Evolutionary conservation across 495 filamentous ascomycete species (phyloP).

Genomic region (Penicillium canariense): DNA sequence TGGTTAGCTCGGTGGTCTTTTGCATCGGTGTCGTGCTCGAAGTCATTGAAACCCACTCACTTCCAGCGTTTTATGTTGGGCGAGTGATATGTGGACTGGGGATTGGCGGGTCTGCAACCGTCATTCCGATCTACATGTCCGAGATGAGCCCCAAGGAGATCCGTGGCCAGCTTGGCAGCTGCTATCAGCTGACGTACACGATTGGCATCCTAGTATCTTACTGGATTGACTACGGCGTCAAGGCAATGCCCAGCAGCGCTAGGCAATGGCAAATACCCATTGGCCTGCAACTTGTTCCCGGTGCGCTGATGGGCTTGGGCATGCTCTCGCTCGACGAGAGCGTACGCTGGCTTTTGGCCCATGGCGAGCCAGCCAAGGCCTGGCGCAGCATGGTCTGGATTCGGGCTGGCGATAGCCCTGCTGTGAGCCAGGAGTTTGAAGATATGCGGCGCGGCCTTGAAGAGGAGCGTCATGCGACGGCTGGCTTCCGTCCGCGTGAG

Average conservation of each 20-base stretch:
- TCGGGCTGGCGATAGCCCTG: conserved; percentile 35
- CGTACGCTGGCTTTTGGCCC: conserved; percentile 50
- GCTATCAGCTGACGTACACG: conserved; percentile 54
- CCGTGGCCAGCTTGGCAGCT: conserved; percentile 50
- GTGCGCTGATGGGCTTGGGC: conserved; percentile 48
- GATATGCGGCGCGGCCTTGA: conserved; percentile 45
- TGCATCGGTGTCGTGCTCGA: conserved; percentile 47
- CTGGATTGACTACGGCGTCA: conserved; percentile 55
- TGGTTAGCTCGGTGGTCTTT: conserved; percentile 45
- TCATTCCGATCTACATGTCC: conserved; percentile 56
- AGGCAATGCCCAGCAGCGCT: conserved; percentile 54
- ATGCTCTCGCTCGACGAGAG: conserved; percentile 50
- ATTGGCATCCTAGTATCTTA: conserved; percentile 52
- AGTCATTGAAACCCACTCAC: conserved; percentile 40
- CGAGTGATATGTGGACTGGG: conserved; percentile 57
- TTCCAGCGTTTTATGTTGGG: conserved; percentile 43
- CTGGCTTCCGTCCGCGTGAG: conserved; percentile 42
- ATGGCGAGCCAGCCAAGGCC: conserved; percentile 40
- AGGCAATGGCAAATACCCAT: conserved; percentile 55
- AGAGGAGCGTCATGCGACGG: conserved; percentile 41
- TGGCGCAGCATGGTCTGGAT: conserved; percentile 51
- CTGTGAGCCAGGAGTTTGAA: conserved; percentile 44
- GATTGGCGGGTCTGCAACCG: conserved; percentile 54
- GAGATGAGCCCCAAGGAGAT: conserved; percentile 58
- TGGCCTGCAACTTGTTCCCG: conserved; percentile 51